A percentile compares a stretch with the other conserved stretches of the same genome.
Evolutionary conservation across 345 rosid species (phyloP).

Genomic region (Adansonia digitata): DNA sequence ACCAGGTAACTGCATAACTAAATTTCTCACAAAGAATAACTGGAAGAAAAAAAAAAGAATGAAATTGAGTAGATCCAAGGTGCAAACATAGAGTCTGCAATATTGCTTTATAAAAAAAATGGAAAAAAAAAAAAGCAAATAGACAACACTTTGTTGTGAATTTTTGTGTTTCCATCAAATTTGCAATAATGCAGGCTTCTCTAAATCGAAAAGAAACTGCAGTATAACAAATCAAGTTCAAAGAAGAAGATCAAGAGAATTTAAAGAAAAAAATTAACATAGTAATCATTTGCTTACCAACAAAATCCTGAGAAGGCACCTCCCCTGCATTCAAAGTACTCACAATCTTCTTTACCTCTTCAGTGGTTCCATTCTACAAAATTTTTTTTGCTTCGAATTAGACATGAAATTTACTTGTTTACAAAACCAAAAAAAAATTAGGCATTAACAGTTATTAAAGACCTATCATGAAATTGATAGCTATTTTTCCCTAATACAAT

Average conservation of each 20-base stretch:
- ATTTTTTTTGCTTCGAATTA: slow-evolving; percentile 1
- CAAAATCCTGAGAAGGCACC: slow-evolving; percentile 72
- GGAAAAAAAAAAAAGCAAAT: neutral
- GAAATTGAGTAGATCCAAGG: neutral
- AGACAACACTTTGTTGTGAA: neutral
- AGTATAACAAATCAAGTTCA: neutral
- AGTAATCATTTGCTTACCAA: slow-evolving; percentile 42
- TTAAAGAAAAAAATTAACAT: neutral
- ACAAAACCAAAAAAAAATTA: neutral
- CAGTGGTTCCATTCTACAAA: slow-evolving; percentile 75
- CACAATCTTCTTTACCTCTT: slow-evolving; percentile 90
- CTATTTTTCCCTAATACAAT: neutral
- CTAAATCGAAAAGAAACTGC: too few species aligned
- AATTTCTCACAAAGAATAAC: neutral
- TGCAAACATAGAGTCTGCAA: neutral
- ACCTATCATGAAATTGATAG: neutral
- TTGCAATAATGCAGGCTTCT: neutral
- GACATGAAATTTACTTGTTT: neutral
- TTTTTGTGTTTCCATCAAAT: neutral
- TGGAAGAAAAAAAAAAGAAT: neutral
- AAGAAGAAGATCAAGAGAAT: neutral
- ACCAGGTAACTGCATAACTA: neutral
- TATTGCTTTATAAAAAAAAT: neutral
- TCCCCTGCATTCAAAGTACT: slow-evolving; percentile 54
- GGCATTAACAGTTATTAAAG: neutral